Percentiles rank a stretch among this genome's conserved stretches.
phyloP scores from a whole-genome alignment of 2,329 filamentous ascomycete species.

The Albifimbria verrucaria region DNA sequence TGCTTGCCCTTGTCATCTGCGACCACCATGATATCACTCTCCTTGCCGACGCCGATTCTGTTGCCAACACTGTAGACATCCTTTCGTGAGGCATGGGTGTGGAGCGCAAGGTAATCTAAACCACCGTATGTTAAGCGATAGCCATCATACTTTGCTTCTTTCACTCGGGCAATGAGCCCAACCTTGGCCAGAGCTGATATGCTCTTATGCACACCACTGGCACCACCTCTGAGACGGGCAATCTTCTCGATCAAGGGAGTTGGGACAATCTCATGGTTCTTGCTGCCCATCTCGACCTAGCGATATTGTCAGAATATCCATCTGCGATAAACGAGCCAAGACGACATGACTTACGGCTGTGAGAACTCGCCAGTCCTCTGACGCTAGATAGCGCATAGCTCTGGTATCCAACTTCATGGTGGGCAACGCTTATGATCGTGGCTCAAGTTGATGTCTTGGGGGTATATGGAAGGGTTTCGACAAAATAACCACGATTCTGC shows the following conservation, averaged over 20 bases:
- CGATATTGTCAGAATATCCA: conserved; percentile 23
- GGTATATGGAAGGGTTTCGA: not conserved
- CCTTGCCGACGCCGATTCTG: conserved; percentile 94
- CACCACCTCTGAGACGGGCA: conserved; percentile 73
- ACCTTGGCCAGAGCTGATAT: conserved; percentile 92
- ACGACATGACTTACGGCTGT: conserved; percentile 66
- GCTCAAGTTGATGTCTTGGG: not conserved
- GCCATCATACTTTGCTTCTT: conserved; percentile 96
- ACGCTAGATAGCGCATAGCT: conserved; percentile 84
- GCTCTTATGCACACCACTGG: conserved; percentile 75
- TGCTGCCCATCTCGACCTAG: conserved; percentile 88
- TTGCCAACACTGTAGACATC: conserved; percentile 89
- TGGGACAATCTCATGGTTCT: conserved; percentile 95
- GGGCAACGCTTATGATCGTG: conserved; percentile 3
- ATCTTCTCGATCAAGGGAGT: conserved; percentile 84
- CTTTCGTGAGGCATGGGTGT: conserved; percentile 77
- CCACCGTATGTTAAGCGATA: conserved; percentile 96
- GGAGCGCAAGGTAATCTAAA: conserved; percentile 93
- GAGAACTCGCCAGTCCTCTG: conserved; percentile 94
- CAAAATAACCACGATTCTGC: not conserved
- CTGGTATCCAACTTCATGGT: conserved; percentile 94
- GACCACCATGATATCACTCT: conserved; percentile 94
- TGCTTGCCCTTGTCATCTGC: conserved; percentile 76
- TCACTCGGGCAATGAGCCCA: conserved; percentile 85
- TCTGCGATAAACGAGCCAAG: conserved; percentile 26